Base-by-base conservation (phyloP, 1,284 basidiomycete genomes). In the Tilletia walkeri region DNA sequence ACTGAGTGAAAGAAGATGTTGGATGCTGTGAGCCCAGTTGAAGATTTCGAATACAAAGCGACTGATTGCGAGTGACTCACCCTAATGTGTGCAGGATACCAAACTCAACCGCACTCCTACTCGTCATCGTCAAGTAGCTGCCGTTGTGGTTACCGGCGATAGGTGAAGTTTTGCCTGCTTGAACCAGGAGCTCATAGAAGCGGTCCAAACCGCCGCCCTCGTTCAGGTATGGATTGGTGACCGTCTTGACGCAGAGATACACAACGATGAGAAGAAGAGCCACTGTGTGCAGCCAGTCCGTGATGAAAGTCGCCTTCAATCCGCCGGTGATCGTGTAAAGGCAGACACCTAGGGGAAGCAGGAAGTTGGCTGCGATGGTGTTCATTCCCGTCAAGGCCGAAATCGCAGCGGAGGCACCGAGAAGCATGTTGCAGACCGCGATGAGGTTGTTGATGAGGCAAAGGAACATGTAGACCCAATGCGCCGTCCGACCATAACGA, bases 361-460 rank as follows among this genome's bases (percentile, higher is more conserved):
- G 67, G 61, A 78, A 81, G 34, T 75, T 75, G 7, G 73, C 67
- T 1, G 80, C 80, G 2, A 80, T 77, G 34, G 73, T 76, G 59
- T 76, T 73, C 75, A 80, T 80, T 7, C 79, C 80, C 3, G 80
- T 80, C 24, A 81, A 65, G 2, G 80, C 78, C 0, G 77, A 71
- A 16, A 81, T 75, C 7, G 78, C 74, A 18, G 80, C 80, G 10
- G 73, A 74, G 1, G 79, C 78, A 10, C 79, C 80, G 49, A 81
- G 72, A 1, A 78, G 70, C 80, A 81, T 81, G 70, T 81, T 81
- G 20, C 76, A 70, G 9, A 76, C 68, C 7, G 80, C 79, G 53
- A 81, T 81, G 20, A 79, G 56, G 68, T 81, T 81, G 72, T 78
- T 80, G 18, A 73, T 70, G 6, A 81, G 68, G 66, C 78, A 79